Conservation (phyloP, 1,139 yeast genomes). For the Saccharomycopsis crataegensis region DNA sequence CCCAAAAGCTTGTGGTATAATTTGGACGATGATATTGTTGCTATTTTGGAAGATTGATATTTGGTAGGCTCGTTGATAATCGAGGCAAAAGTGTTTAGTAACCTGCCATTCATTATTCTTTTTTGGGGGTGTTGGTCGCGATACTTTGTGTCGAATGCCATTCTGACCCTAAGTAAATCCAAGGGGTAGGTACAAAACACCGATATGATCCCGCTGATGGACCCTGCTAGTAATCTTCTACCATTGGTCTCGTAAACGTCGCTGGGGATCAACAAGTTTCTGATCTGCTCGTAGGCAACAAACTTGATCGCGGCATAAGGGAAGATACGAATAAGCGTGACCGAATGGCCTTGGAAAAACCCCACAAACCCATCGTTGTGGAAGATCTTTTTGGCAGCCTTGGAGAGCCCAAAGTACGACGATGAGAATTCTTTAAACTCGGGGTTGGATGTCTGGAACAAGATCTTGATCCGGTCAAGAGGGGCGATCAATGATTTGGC, state of each 20-base stretch:
- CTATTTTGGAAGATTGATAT: conserved; percentile 26
- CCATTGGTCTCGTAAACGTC: conserved; percentile 69
- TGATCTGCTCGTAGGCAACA: conserved; percentile 92
- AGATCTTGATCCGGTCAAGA: conserved; percentile 83
- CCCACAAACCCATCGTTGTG: conserved; percentile 69
- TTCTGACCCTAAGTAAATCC: conserved; percentile 80
- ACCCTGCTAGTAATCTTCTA: conserved; percentile 81
- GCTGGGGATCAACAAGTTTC: conserved; percentile 71
- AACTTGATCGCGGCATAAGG: conserved; percentile 97
- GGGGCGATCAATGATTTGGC: conserved; percentile 97
- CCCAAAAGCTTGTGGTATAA: conserved; percentile 28
- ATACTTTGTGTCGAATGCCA: conserved; percentile 70
- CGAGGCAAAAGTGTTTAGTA: conserved; percentile 43
- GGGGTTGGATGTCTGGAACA: conserved; percentile 93
- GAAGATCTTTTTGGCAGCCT: conserved; percentile 66
- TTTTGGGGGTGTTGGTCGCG: conserved; percentile 10
- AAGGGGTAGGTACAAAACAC: conserved; percentile 90
- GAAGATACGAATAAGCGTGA: conserved; percentile 80
- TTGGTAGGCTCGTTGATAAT: conserved; percentile 53
- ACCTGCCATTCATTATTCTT: conserved; percentile 38
- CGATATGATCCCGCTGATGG: conserved; percentile 78
- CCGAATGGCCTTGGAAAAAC: conserved; percentile 91
- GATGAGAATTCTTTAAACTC: conserved; percentile 78
- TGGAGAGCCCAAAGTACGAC: conserved; percentile 63
- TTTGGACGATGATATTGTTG: conserved; percentile 21